Evolutionary conservation across 2,329 filamentous ascomycete genomes (phyloP), one percentile per base, ranked within the genome.

Genomic region (Stagonosporopsis rhizophila): DNA sequence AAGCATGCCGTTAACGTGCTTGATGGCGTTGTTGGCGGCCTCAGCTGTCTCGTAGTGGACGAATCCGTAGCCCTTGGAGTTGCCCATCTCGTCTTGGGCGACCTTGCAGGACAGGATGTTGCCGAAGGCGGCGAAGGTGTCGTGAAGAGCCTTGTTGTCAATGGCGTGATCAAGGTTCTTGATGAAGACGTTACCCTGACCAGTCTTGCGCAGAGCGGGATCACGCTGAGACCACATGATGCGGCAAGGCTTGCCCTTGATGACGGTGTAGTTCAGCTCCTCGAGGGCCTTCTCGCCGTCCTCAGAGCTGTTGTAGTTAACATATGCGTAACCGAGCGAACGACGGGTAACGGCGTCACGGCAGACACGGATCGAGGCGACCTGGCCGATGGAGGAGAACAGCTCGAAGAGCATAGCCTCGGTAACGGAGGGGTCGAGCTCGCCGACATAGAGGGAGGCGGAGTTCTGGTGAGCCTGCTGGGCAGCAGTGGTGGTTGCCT

Each of bases 201-300:
- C 95, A 70, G 92, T 99, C 89, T 99, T 99, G 84, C 95, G 95
- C 72, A 99, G 89, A 78, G 94, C 94, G 67, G 95, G 95, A 81
- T 99, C 95, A 79, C 95, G 95, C 87, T 99, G 95, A 66, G 95
- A 99, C 95, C 95, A 99, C 95, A 99, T 99, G 83, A 99, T 99
- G 76, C 95, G 94, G 90, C 95, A 99, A 59, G 95, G 94, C 77
- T 91, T 92, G 73, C 93, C 93, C 87, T 98, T 98, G 85, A 99
- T 98, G 72, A 97, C 84, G 64, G 95, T 99, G 85, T 99, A 99
- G 88, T 99, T 99, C 72, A 99, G 87, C 82, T 99, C 95, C 83
- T 99, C 95, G 60, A 99, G 89, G 73, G 95, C 95, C 82, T 96
- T 96, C 85, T 99, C 95, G 72, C 95, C 95, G 78, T 99, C 95